These are phyloP conservation scores for Verruconis gallopava DNA, from an alignment of 2,329 filamentous ascomycete species.

Conservation along the genomic window DNA sequence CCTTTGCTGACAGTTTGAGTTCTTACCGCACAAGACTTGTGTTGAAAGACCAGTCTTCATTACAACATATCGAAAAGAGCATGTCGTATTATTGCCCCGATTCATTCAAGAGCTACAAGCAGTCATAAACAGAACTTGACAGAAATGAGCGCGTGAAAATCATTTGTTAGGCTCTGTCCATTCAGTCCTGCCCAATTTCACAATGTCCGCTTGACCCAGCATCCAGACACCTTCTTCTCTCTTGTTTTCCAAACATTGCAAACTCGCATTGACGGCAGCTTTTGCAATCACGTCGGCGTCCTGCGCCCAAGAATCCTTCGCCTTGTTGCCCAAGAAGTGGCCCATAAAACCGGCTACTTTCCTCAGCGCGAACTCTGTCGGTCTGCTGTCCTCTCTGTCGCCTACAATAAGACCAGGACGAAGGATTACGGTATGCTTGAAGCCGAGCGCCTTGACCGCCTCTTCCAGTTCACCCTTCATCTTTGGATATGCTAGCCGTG, in stretches of 20 bases:
- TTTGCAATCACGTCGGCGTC: slow-evolving; percentile 60
- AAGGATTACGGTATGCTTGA: slow-evolving; percentile 64
- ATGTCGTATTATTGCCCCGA: too few relatives aligned
- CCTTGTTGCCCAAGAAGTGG: slow-evolving; percentile 21
- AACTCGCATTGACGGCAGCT: slow-evolving; percentile 49
- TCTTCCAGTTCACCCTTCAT: slow-evolving; percentile 91
- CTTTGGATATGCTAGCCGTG: slow-evolving; percentile 40
- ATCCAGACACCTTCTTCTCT: slow-evolving; percentile 49
- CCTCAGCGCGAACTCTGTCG: slow-evolving; percentile 44
- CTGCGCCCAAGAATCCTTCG: slow-evolving; percentile 58
- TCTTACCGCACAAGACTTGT: too few relatives aligned
- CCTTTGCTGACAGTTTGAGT: too few relatives aligned
- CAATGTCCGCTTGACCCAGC: slow-evolving; percentile 44
- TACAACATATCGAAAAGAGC: too few relatives aligned
- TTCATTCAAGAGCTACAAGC: too few relatives aligned
- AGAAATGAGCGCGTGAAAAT: too few relatives aligned
- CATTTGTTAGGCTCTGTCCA: too few relatives aligned
- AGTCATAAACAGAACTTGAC: too few relatives aligned
- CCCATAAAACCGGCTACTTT: slow-evolving; percentile 44
- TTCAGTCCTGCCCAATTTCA: slow-evolving; percentile 50
- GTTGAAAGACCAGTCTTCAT: too few relatives aligned
- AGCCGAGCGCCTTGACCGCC: slow-evolving; percentile 54
- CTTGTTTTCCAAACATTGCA: slow-evolving; percentile 38
- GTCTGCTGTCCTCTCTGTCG: slow-evolving; percentile 47
- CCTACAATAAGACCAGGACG: slow-evolving; percentile 68